Percentiles rank a stretch among this genome's conserved stretches.
phyloP scores from a whole-genome alignment of 2,329 filamentous ascomycete genomes.

The Zymoseptoria crescenta region DNA sequence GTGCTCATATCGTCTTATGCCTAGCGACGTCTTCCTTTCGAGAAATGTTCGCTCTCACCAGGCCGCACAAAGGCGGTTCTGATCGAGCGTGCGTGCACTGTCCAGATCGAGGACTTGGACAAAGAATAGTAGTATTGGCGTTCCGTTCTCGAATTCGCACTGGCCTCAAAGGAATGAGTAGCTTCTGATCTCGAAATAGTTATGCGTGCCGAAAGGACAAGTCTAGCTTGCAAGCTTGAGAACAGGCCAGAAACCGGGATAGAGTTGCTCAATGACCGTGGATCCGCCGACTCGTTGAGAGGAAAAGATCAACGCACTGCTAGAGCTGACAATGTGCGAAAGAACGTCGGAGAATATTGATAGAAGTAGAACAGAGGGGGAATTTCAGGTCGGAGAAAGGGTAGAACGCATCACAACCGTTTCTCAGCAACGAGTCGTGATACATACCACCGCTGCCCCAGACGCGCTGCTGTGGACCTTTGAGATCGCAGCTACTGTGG shows the following conservation, averaged over 20 bases:
- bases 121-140: background rate
- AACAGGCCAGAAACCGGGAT: background rate
- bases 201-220: background rate
- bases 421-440: background rate
- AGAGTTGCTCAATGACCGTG: background rate
- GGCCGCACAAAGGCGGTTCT: background rate
- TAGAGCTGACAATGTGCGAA: background rate
- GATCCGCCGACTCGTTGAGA: background rate
- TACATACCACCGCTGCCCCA: background rate
- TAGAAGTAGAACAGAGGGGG: background rate
- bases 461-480: background rate
- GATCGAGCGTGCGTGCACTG: background rate
- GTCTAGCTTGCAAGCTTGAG: background rate
- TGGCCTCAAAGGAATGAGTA: background rate
- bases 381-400: background rate
- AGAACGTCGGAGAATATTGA: background rate
- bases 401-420: background rate
- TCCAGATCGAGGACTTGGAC: background rate
- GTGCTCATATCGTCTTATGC: background rate
- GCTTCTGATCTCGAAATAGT: background rate
- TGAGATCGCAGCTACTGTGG: background rate
- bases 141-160: background rate
- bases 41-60: background rate
- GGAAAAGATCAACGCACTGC: background rate
- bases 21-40: background rate